These are phyloP conservation scores for Trametes villosa DNA, from an alignment of 768 basidiomycete species.

Conservation along the genomic window DNA sequence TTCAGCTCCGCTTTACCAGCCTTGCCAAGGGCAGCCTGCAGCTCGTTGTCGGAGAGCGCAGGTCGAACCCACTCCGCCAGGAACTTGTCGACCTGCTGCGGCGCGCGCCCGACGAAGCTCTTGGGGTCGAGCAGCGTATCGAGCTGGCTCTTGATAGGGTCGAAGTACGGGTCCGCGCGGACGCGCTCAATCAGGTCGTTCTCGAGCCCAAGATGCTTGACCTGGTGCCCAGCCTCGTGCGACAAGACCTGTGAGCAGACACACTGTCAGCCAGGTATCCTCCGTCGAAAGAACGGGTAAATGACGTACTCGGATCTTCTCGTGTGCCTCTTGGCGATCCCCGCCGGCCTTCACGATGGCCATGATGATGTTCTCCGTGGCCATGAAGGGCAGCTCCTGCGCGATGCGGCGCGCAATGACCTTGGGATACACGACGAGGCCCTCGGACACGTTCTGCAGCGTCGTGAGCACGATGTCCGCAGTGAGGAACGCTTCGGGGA, in stretches of 20 bases:
- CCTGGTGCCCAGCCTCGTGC: slow-evolving; percentile 92
- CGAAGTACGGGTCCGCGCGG: slow-evolving; percentile 82
- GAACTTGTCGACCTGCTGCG: slow-evolving; percentile 93
- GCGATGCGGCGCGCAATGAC: slow-evolving; percentile 92
- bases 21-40: slow-evolving; percentile 54
- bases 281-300: slow-evolving; percentile 60
- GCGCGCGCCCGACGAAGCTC: slow-evolving; percentile 94
- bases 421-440: slow-evolving; percentile 97
- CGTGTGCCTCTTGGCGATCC: slow-evolving; percentile 96
- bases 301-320: slow-evolving; percentile 79
- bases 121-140: slow-evolving; percentile 80
- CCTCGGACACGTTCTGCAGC: slow-evolving; percentile 95
- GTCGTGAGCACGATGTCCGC: slow-evolving; percentile 96
- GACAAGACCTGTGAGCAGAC: slow-evolving; percentile 70
- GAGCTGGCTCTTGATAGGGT: slow-evolving; percentile 80
- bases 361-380: slow-evolving; percentile 99
- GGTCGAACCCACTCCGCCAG: slow-evolving; percentile 86
- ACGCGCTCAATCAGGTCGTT: slow-evolving; percentile 96
- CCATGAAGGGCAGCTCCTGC: slow-evolving; percentile 99
- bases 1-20: slow-evolving; percentile 67
- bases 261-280: slow-evolving; percentile 4
- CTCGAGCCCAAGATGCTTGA: slow-evolving; percentile 91
- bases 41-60: slow-evolving; percentile 65
- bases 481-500: slow-evolving; percentile 96
- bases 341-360: slow-evolving; percentile 94